A percentile compares a stretch with the other conserved stretches of the same genome.
phyloP scores from a whole-genome alignment of 2,329 filamentous ascomycete species.

The Aspergillus spinulosporus region DNA sequence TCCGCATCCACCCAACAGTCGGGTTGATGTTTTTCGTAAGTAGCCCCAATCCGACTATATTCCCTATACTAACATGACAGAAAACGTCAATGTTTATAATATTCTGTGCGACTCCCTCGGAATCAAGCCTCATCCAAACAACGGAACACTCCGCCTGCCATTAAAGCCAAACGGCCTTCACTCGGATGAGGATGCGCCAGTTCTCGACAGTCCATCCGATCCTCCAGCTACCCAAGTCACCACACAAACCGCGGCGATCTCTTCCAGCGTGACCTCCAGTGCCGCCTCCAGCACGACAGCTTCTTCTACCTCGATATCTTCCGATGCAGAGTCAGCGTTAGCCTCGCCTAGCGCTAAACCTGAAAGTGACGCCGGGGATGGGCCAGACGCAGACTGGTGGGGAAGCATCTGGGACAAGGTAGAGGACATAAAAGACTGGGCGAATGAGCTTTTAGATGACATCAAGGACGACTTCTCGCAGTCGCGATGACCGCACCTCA shows the following conservation, averaged over 20 bases:
- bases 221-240: conserved; percentile 25
- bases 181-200: conserved; percentile 40
- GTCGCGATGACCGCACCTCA: not conserved
- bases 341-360: conserved; percentile 11
- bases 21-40: conserved; percentile 79
- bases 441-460: conserved; percentile 32
- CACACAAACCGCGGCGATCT: not conserved
- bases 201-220: conserved; percentile 34
- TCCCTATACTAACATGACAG: conserved; percentile 45
- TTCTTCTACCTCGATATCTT: too few species aligned
- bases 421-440: conserved; percentile 39
- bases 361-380: conserved; percentile 17
- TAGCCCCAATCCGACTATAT: not conserved
- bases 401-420: conserved; percentile 35
- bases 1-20: conserved; percentile 77
- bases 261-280: not conserved
- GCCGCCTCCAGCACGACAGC: not conserved
- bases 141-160: conserved; percentile 71
- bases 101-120: conserved; percentile 86
- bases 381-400: conserved; percentile 33
- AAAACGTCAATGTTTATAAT: conserved; percentile 95
- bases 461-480: conserved; percentile 31
- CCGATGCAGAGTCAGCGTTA: not conserved
- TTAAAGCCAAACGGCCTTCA: conserved; percentile 47
- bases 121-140: conserved; percentile 73